Percentiles rank a stretch among this genome's conserved stretches.
These are phyloP conservation scores for Monosporascus sp. DNA, from an alignment of 2,329 filamentous ascomycete genomes.

Conservation along the genomic window DNA sequence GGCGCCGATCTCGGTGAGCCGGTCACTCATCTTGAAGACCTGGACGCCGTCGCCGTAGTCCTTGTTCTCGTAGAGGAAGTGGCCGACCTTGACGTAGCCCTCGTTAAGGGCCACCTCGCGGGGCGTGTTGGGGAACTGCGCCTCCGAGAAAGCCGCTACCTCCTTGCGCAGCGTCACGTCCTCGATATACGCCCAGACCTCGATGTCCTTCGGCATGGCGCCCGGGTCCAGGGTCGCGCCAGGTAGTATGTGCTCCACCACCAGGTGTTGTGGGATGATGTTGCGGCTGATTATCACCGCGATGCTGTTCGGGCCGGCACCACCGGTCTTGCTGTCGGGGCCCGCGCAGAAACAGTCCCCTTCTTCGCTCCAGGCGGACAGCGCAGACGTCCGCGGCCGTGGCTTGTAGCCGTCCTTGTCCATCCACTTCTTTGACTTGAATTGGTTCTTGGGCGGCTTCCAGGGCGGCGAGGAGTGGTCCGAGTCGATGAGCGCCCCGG, in stretches of 20 bases:
- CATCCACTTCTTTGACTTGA: slow-evolving; percentile 21
- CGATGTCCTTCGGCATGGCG: slow-evolving; percentile 61
- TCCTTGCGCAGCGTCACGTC: slow-evolving; percentile 37
- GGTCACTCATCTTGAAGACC: slow-evolving; percentile 47
- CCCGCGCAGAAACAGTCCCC: slow-evolving; percentile 85
- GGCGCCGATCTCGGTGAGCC: slow-evolving; percentile 42
- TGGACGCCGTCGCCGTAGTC: slow-evolving; percentile 41
- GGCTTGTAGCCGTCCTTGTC: slow-evolving; percentile 18
- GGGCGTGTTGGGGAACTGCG: slow-evolving; percentile 32
- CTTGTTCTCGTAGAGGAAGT: slow-evolving; percentile 48
- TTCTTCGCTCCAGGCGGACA: slow-evolving; percentile 68
- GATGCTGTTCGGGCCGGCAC: slow-evolving; percentile 55
- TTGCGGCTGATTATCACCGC: slow-evolving; percentile 53
- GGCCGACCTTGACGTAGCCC: slow-evolving; percentile 52
- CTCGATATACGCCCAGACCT: slow-evolving; percentile 60
- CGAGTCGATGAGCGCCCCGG: slow-evolving; percentile 62
- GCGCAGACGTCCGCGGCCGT: slow-evolving; percentile 47
- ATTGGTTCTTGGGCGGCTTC: slow-evolving; percentile 24
- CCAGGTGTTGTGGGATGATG: slow-evolving; percentile 63
- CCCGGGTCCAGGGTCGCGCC: slow-evolving; percentile 56
- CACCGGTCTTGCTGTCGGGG: slow-evolving; percentile 35
- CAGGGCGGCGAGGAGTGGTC: slow-evolving; percentile 56
- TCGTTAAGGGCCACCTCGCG: slow-evolving; percentile 24
- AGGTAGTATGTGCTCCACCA: slow-evolving; percentile 66
- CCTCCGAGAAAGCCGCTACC: slow-evolving; percentile 37